Evolutionary conservation across 495 filamentous ascomycete genomes (phyloP).

Genomic region (Penicillium goetzii): DNA sequence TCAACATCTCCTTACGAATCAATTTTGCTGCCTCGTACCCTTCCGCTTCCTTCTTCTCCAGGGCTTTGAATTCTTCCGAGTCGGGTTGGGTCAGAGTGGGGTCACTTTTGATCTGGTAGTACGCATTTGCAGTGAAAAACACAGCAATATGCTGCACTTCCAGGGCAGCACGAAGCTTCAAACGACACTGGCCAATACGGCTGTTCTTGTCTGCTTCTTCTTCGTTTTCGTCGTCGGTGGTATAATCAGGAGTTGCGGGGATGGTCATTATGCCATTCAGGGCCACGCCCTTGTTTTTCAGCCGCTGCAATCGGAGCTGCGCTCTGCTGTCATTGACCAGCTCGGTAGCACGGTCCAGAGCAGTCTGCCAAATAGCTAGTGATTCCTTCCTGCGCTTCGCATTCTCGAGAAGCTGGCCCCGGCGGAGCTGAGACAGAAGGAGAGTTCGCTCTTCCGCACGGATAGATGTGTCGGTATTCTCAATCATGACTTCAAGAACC

Average conservation of each 20-base stretch:
- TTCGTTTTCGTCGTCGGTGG: constrained; percentile 48
- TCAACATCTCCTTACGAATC: constrained; percentile 75
- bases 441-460: constrained; percentile 67
- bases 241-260: constrained; percentile 15
- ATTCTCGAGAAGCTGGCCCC: constrained; percentile 77
- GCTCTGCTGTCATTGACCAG: constrained; percentile 68
- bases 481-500: constrained; percentile 87
- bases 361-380: constrained; percentile 66
- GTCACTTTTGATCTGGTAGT: constrained; percentile 79
- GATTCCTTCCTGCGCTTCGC: constrained; percentile 60
- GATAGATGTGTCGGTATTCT: constrained; percentile 67
- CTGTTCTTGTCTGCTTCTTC: constrained; percentile 51
- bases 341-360: constrained; percentile 53
- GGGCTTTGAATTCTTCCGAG: constrained; percentile 63
- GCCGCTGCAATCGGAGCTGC: constrained; percentile 57
- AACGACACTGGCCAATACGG: constrained; percentile 60
- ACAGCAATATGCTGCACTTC: constrained; percentile 80
- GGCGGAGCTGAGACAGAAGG: constrained; percentile 61
- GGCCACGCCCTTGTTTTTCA: constrained; percentile 26
- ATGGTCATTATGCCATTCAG: constrained; percentile 9
- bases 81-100: constrained; percentile 61
- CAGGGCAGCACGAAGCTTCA: constrained; percentile 69
- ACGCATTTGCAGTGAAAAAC: constrained; percentile 84
- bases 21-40: constrained; percentile 76
- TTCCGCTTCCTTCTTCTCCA: constrained; percentile 71